Evolutionary conservation across 202 grass and related monocot genomes (phyloP).

Genomic region (Saccharum hybrid): DNA sequence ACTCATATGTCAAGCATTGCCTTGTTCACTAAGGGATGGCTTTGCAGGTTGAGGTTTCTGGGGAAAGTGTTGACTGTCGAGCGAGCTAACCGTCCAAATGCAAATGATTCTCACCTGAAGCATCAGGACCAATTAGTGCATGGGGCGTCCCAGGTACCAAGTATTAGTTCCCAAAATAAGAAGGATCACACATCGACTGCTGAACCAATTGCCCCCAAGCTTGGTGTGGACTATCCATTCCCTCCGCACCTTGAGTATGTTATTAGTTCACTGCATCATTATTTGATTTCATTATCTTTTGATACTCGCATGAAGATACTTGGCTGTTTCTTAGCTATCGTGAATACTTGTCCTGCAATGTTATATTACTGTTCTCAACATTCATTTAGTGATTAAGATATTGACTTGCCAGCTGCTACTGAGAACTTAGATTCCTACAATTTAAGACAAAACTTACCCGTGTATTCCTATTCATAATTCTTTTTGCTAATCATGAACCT

Average conservation of each 20-base stretch:
- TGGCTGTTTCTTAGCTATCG: constrained; percentile 1
- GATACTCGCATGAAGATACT: neutral
- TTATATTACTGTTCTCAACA: neutral
- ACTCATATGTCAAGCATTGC: constrained; percentile 10
- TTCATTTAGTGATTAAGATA: neutral
- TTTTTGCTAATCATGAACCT: neutral
- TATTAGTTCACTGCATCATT: neutral
- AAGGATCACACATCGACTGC: constrained; percentile 54
- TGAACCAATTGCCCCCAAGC: constrained; percentile 79
- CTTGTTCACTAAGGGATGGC: constrained; percentile 37
- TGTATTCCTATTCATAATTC: neutral
- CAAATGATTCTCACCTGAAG: constrained; percentile 49
- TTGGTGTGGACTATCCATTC: constrained; percentile 91
- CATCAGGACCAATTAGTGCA: constrained; percentile 44
- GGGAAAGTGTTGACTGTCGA: constrained; percentile 81
- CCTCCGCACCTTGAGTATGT: constrained; percentile 92
- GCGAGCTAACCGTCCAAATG: constrained; percentile 59
- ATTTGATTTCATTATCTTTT: constrained; percentile 23
- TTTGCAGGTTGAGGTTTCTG: constrained; percentile 85
- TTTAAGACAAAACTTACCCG: neutral
- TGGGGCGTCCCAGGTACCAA: constrained; percentile 46
- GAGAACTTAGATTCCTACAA: neutral
- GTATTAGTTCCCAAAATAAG: constrained; percentile 37
- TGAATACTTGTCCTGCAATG: neutral
- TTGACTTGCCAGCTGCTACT: neutral